Evolutionary conservation across 129 eudicot genomes (phyloP), one percentile per base, ranked within the genome.

Genomic region (Solidago caesia): DNA sequence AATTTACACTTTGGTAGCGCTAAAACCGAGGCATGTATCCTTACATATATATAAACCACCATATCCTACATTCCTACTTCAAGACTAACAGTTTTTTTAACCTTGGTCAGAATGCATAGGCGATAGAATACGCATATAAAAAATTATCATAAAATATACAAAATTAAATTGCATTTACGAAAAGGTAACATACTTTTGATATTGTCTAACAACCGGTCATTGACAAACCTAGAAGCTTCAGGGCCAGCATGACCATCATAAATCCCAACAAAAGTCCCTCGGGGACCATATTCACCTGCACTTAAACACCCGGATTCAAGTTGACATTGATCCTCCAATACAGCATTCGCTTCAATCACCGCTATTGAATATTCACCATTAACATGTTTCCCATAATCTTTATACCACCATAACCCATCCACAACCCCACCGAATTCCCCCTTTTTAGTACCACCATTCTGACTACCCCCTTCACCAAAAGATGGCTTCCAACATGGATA

Each of bases 361-460:
- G 96, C 97, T 85, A 91, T 85, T 0, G 96, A 91, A 75, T 87
- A 89, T 26, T 86, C 96, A 8, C 96, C 92, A 76, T 89, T 61
- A 13, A 84, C 87, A 75, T 91, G 97, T 9, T 29, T 75, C 7
- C 97, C 96, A 0, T 6, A 80, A 56, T 91, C 91, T 44, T 85
- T 89, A 14, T 85, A 81, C 97, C 96, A 91, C 92, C 81, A 89
- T 64, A 91, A 51, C 0, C 89, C 96, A 46, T 87, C 81, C 9
- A 60, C 88, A 47, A 72, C 55, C 15, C 92, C 92, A 60, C 75
- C 62, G 9, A 33, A n/a, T 45, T 83, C 91, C 44, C 53, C 78
- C 56, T 10, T 7, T 39, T 75, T 68, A 29, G 59, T 41, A 45
- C 53, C 73, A 74, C 83, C 71, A 67, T 66, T 74, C 46, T 78